These are phyloP conservation scores for Petrea volubilis DNA, from an alignment of 257 asterid species.

Conservation along the genomic window DNA sequence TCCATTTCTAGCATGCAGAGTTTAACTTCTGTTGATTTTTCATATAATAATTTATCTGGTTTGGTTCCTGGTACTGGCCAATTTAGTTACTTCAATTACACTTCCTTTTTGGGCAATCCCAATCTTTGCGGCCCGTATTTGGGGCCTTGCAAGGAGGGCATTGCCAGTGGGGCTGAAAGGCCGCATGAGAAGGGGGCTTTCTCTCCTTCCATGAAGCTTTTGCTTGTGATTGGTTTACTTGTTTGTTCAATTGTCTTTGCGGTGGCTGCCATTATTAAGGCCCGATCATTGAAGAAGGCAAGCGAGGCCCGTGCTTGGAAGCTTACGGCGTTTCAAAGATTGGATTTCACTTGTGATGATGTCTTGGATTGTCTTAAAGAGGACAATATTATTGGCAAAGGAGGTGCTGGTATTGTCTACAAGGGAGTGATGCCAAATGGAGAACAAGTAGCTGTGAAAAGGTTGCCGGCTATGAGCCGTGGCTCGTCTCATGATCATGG, in stretches of 20 bases:
- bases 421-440: slow-evolving; percentile 82
- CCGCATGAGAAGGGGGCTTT: slow-evolving; percentile 62
- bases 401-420: slow-evolving; percentile 95
- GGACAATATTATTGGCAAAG: slow-evolving; percentile 93
- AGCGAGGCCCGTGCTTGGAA: slow-evolving; percentile 91
- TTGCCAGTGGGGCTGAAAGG: slow-evolving; percentile 45
- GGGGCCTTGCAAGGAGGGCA: slow-evolving; percentile 81
- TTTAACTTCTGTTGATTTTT: slow-evolving; percentile 91
- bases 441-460: slow-evolving; percentile 80
- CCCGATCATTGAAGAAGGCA: slow-evolving; percentile 75
- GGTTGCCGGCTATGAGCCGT: slow-evolving; percentile 81
- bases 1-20: slow-evolving; percentile 86
- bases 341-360: slow-evolving; percentile 87
- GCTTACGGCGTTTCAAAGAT: slow-evolving; percentile 90
- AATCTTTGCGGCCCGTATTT: slow-evolving; percentile 89
- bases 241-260: slow-evolving; percentile 89
- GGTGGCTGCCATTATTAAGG: slow-evolving; percentile 84
- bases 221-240: slow-evolving; percentile 80
- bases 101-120: slow-evolving; percentile 85
- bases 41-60: slow-evolving; percentile 87
- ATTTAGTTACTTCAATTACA: slow-evolving; percentile 81
- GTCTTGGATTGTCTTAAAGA: slow-evolving; percentile 78
- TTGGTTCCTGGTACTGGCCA: slow-evolving; percentile 91
- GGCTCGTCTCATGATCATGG: slow-evolving; percentile 97
- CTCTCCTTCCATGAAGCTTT: slow-evolving; percentile 80